Conservation (phyloP, 78 protist genomes). For the Dictyostelium purpureum region DNA sequence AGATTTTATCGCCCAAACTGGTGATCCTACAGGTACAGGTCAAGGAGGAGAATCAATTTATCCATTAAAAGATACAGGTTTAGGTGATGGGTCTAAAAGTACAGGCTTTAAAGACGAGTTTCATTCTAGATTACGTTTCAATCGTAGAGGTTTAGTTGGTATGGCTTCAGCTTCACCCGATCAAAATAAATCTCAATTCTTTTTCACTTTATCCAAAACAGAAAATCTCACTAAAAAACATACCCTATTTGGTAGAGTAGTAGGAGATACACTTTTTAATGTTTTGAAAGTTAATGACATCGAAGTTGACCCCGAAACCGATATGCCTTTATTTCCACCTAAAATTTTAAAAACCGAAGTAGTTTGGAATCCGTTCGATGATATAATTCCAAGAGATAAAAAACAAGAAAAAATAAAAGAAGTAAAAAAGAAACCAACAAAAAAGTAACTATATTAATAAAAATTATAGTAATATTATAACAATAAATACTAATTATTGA, state of each 20-base stretch:
- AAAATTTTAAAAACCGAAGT: conserved; percentile 73
- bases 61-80: not conserved
- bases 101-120: conserved; percentile 92
- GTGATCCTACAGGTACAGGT: conserved; percentile 97
- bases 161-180: conserved; percentile 78
- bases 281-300: conserved; percentile 76
- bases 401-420: conserved; percentile 1
- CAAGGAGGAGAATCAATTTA: conserved; percentile 91
- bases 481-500: too few species aligned
- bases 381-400: conserved; percentile 85
- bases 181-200: conserved; percentile 93
- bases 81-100: not conserved
- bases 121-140: conserved; percentile 87
- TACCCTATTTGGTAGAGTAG: conserved; percentile 93
- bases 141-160: conserved; percentile 83
- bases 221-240: conserved; percentile 90
- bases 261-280: conserved; percentile 91
- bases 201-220: conserved; percentile 90
- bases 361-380: conserved; percentile 92
- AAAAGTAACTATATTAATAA: not conserved
- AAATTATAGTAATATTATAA: too few species aligned
- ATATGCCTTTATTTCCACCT: conserved; percentile 92
- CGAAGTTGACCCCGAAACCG: conserved; percentile 85
- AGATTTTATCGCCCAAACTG: conserved; percentile 93
- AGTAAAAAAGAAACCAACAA: conserved; percentile 22